These are phyloP conservation scores for Saussurea involucrata DNA, from an alignment of 129 eudicot species.

Conservation along the genomic window DNA sequence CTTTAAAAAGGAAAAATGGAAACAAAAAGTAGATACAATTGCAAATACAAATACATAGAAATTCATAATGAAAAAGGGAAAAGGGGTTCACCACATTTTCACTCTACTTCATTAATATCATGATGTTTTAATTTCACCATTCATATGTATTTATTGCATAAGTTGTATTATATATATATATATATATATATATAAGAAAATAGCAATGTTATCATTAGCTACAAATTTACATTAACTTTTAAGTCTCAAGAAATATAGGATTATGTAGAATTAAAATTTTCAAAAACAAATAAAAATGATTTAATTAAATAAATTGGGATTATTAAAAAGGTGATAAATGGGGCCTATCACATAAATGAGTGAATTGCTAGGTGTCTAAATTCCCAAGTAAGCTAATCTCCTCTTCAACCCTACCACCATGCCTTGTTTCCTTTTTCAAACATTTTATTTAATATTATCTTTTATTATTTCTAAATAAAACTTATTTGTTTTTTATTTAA, in stretches of 20 bases:
- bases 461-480: not conserved
- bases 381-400: conserved; percentile 24
- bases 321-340: conserved; percentile 18
- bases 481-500: not conserved
- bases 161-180: not conserved
- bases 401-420: conserved; percentile 31
- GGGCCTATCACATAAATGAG: conserved; percentile 30
- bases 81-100: conserved; percentile 4
- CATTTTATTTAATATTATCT: conserved; percentile 18
- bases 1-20: not conserved
- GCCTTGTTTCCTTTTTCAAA: conserved; percentile 20
- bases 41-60: not conserved
- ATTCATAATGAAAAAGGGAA: conserved; percentile 11
- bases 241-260: not conserved
- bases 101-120: conserved; percentile 15
- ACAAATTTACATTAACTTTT: not conserved
- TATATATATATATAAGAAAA: not conserved
- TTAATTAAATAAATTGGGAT: not conserved
- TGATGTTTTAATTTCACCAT: conserved; percentile 18
- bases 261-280: not conserved
- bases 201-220: not conserved
- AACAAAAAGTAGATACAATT: not conserved
- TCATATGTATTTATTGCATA: conserved; percentile 3
- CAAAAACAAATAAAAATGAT: not conserved
- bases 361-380: conserved; percentile 23